phyloP scores from a whole-genome alignment of 2,329 filamentous ascomycete species.

The Trichothecium sympodiale region DNA sequence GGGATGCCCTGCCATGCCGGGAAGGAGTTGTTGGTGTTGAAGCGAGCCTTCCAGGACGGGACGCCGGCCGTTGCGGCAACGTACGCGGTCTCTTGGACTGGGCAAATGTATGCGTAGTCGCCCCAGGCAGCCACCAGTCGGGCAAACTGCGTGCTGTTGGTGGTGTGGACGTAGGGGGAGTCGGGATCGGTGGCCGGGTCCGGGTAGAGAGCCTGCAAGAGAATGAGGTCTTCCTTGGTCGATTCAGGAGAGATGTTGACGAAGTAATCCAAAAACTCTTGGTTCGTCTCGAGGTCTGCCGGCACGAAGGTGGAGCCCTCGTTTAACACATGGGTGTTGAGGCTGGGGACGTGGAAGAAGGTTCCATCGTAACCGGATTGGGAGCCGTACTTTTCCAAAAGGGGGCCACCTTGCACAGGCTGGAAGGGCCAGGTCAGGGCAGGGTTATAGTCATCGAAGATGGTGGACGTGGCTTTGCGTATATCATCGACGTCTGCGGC shows the following conservation, averaged over 20 bases:
- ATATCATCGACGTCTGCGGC: conserved; percentile 23
- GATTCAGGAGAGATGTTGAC: conserved; percentile 20
- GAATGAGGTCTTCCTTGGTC: conserved; percentile 15
- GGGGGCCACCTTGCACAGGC: conserved; percentile 30
- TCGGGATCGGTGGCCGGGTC: conserved; percentile 19
- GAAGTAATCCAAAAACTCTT: conserved; percentile 23
- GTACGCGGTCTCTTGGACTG: conserved; percentile 31
- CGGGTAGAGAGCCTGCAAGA: conserved; percentile 20
- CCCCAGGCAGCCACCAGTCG: conserved; percentile 30
- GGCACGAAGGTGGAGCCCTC: conserved; percentile 23
- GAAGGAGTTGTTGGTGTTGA: conserved; percentile 23
- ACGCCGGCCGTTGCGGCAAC: conserved; percentile 16
- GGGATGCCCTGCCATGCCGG: conserved; percentile 25
- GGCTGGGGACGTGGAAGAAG: conserved; percentile 23
- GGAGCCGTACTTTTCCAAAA: conserved; percentile 35
- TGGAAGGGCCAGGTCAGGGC: conserved; percentile 37
- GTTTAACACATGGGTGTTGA: conserved; percentile 24
- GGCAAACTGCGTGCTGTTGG: conserved; percentile 31
- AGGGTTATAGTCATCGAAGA: conserved; percentile 25
- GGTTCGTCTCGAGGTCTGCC: conserved; percentile 20
- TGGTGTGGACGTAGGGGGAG: conserved; percentile 23
- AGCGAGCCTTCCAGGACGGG: conserved; percentile 25
- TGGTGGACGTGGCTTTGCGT: conserved; percentile 21
- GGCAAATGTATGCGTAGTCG: conserved; percentile 33
- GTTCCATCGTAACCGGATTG: conserved; percentile 22